Evolutionary conservation across 768 basidiomycete genomes (phyloP).

Genomic region (Rhizopogon sp.): DNA sequence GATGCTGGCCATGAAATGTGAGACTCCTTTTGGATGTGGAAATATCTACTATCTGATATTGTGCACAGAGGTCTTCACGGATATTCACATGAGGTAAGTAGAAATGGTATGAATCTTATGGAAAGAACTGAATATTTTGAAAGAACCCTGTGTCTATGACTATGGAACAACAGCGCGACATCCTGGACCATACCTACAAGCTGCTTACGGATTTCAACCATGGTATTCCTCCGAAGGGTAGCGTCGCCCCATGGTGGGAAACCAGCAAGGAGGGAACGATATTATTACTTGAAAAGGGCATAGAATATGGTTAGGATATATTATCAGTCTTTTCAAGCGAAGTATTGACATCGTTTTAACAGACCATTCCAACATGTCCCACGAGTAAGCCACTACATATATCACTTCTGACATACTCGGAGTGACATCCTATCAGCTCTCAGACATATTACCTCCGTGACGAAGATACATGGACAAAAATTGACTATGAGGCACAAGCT

Average conservation of each 20-base stretch:
- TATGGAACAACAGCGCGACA: constrained; percentile 63
- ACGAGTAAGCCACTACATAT: constrained; percentile 32
- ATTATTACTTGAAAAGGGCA: constrained; percentile 64
- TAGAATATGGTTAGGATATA: constrained; percentile 56
- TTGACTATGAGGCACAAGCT: constrained; percentile 56
- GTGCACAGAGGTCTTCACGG: constrained; percentile 54
- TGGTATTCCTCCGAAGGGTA: constrained; percentile 53
- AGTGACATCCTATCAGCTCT: constrained; percentile 29
- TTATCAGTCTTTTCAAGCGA: constrained; percentile 6
- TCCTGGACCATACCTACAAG: constrained; percentile 59
- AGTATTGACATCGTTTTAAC: constrained; percentile 4
- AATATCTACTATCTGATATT: neutral
- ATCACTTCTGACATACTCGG: neutral
- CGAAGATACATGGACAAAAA: constrained; percentile 69
- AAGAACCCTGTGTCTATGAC: constrained; percentile 60
- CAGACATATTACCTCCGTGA: constrained; percentile 67
- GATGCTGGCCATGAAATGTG: constrained; percentile 74
- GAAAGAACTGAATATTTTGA: neutral
- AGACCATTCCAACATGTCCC: constrained; percentile 59
- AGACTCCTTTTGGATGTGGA: constrained; percentile 5
- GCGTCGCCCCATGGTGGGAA: constrained; percentile 81
- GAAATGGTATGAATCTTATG: neutral
- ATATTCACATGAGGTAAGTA: constrained; percentile 59
- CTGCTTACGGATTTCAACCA: constrained; percentile 65
- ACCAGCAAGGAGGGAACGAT: constrained; percentile 60